phyloP scores from a whole-genome alignment of 176 grass and related monocot genomes.

The Coix lacrymajobi region DNA sequence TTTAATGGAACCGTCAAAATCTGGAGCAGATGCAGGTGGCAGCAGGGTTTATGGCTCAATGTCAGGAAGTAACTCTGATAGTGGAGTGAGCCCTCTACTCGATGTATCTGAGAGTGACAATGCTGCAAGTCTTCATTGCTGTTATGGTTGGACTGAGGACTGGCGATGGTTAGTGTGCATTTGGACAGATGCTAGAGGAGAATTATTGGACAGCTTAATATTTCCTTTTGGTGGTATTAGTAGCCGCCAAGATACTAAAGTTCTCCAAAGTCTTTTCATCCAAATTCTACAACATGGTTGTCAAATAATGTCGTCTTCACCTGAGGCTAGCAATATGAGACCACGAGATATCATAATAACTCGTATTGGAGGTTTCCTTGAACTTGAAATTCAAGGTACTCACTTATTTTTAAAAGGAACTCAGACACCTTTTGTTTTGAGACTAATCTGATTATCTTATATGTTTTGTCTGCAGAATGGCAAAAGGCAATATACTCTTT shows the following conservation, averaged over 20 bases:
- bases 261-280: conserved; percentile 93
- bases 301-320: conserved; percentile 83
- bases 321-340: conserved; percentile 47
- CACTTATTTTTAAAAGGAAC: not conserved
- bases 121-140: conserved; percentile 83
- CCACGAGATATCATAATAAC: conserved; percentile 89
- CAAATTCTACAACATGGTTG: conserved; percentile 97
- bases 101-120: conserved; percentile 57
- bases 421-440: conserved; percentile 1
- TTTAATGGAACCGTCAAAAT: conserved; percentile 58
- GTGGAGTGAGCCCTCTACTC: conserved; percentile 36
- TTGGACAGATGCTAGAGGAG: conserved; percentile 97
- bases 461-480: conserved; percentile 68
- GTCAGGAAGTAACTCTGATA: conserved; percentile 41
- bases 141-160: conserved; percentile 98
- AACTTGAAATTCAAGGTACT: conserved; percentile 98
- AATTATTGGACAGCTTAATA: conserved; percentile 81
- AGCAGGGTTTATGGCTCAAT: conserved; percentile 43
- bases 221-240: conserved; percentile 97
- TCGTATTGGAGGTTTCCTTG: conserved; percentile 82
- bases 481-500: conserved; percentile 89
- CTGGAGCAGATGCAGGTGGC: conserved; percentile 52
- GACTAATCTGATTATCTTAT: conserved; percentile 10
- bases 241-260: conserved; percentile 93
- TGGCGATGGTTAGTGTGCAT: conserved; percentile 98